phyloP scores from a whole-genome alignment of 2,329 filamentous ascomycete genomes.

The Xylaria sp. region DNA sequence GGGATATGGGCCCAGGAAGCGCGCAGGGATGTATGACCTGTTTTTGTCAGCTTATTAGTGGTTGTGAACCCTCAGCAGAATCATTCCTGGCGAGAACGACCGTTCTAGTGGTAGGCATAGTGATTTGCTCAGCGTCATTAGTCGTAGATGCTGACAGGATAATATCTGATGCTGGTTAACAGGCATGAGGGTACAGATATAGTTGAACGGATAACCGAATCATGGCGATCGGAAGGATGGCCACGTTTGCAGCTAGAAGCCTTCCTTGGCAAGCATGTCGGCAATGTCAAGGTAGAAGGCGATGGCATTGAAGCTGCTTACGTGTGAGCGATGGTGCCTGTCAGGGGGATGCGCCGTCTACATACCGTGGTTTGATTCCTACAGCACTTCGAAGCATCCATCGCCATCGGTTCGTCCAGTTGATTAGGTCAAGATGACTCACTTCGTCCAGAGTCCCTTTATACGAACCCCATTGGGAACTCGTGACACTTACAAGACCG shows the following conservation, averaged over 20 bases:
- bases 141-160: neutral
- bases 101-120: no score
- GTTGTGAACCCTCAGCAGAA: no score
- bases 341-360: slow-evolving; percentile 25
- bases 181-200: neutral
- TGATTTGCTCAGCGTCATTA: no score
- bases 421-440: slow-evolving; percentile 61
- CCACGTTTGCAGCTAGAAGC: slow-evolving; percentile 31
- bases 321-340: slow-evolving; percentile 8
- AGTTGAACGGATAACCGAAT: neutral
- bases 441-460: slow-evolving; percentile 58
- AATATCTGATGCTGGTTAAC: neutral
- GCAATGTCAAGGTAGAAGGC: slow-evolving; percentile 62
- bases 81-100: no score
- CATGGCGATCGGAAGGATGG: neutral
- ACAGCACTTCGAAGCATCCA: slow-evolving; percentile 51
- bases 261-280: slow-evolving; percentile 68
- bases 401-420: slow-evolving; percentile 58
- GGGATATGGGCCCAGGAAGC: no score
- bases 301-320: slow-evolving; percentile 56
- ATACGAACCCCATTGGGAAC: slow-evolving; percentile 58
- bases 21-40: no score
- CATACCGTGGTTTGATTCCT: slow-evolving; percentile 48
- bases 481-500: slow-evolving; percentile 61
- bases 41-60: no score